Conservation (phyloP, 2,329 filamentous ascomycete species). For the Clarireedia paspali region DNA sequence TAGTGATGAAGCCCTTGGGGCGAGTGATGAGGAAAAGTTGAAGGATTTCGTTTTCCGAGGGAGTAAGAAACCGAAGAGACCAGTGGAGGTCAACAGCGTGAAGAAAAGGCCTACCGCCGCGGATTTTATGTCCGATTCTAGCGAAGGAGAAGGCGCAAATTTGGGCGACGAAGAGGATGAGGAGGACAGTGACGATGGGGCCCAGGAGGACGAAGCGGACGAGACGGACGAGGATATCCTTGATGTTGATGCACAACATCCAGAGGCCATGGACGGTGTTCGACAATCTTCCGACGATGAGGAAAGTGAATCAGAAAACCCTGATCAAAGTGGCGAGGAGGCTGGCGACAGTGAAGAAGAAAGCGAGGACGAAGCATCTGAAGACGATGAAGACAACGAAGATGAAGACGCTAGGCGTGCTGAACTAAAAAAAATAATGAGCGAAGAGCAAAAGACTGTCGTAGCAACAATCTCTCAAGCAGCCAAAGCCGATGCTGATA, state of each 20-base stretch:
- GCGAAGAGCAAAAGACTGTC: constrained; percentile 57
- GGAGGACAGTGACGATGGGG: constrained; percentile 25
- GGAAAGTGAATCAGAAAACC: constrained; percentile 27
- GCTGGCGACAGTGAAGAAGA: constrained; percentile 29
- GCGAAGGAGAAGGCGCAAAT: constrained; percentile 29
- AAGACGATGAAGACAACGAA: constrained; percentile 24
- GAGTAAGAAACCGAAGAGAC: constrained; percentile 42
- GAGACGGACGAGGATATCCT: constrained; percentile 29
- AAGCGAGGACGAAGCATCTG: constrained; percentile 22
- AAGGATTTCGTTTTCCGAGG: constrained; percentile 61
- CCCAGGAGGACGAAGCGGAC: constrained; percentile 15
- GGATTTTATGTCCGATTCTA: constrained; percentile 46
- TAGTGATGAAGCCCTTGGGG: constrained; percentile 65
- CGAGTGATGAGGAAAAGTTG: constrained; percentile 78
- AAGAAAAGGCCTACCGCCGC: constrained; percentile 42
- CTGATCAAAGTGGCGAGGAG: constrained; percentile 26
- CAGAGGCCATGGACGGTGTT: constrained; percentile 30
- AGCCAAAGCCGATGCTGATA: constrained; percentile 69
- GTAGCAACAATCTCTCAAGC: constrained; percentile 53
- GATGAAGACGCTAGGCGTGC: constrained; percentile 36
- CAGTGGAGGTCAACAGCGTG: constrained; percentile 23
- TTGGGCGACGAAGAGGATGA: constrained; percentile 22
- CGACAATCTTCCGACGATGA: constrained; percentile 20
- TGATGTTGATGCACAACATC: constrained; percentile 26
- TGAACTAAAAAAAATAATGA: constrained; percentile 60